A percentile compares a stretch with the other conserved stretches of the same genome.
These are phyloP conservation scores for Stevia rebaudiana DNA, from an alignment of 140 eudicot species.

Conservation along the genomic window DNA sequence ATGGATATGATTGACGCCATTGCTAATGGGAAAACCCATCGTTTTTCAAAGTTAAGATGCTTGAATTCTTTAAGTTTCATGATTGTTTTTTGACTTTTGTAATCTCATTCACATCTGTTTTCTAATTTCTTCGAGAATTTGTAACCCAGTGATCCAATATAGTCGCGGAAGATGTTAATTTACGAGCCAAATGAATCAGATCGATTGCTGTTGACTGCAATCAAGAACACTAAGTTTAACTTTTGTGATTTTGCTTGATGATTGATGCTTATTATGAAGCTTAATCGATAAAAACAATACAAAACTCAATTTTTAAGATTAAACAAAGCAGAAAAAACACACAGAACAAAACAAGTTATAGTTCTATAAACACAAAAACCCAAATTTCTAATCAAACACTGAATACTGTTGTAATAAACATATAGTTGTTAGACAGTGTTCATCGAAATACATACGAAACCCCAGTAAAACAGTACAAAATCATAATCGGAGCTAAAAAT, in stretches of 20 bases:
- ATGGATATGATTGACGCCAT: constrained; percentile 44
- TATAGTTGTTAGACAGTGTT: too few species aligned
- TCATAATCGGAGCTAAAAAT: constrained; percentile 9
- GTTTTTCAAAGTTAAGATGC: constrained; percentile 50
- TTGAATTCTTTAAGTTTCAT: constrained; percentile 29
- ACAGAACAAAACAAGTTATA: constrained; percentile 2
- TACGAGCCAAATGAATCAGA: constrained; percentile 2
- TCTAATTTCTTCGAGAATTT: constrained; percentile 8
- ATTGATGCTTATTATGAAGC: background rate
- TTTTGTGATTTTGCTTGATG: background rate
- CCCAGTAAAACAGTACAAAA: background rate
- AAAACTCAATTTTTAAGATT: background rate
- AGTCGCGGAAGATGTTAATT: constrained; percentile 21
- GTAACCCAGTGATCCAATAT: background rate
- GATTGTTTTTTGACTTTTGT: constrained; percentile 6
- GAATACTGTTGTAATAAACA: constrained; percentile 7
- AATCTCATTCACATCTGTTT: constrained; percentile 4
- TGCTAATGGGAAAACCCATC: constrained; percentile 70
- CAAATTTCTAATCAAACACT: constrained; percentile 4
- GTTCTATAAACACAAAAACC: background rate
- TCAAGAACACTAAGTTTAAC: constrained; percentile 11
- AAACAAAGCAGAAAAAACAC: constrained; percentile 10
- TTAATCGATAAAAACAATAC: constrained; percentile 21
- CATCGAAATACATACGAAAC: background rate
- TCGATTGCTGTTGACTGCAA: constrained; percentile 15